Evolutionary conservation across 495 filamentous ascomycete species (phyloP).

Genomic region (Neurospora sp.): DNA sequence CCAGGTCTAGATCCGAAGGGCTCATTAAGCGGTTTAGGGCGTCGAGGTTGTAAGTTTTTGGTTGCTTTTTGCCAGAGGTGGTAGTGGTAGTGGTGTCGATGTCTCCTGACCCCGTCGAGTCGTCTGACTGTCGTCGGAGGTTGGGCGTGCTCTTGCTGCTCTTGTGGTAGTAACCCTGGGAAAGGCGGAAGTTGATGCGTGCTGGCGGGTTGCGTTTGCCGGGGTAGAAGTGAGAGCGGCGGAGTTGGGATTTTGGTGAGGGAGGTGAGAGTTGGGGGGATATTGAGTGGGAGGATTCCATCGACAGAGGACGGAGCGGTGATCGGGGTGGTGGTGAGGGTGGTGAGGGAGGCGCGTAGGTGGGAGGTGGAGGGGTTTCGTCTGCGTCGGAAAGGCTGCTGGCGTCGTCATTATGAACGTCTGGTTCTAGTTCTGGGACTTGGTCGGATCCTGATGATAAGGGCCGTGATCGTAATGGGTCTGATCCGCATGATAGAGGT

Average conservation of each 20-base stretch:
- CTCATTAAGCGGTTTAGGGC: neutral
- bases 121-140: neutral
- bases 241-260: neutral
- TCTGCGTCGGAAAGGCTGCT: neutral
- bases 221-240: neutral
- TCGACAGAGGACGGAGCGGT: neutral
- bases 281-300: neutral
- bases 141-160: neutral
- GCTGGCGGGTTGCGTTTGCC: neutral
- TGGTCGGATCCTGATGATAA: neutral
- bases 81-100: neutral
- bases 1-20: neutral
- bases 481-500: neutral
- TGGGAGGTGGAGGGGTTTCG: neutral
- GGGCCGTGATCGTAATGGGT: neutral
- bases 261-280: neutral
- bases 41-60: neutral
- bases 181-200: neutral
- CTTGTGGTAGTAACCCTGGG: neutral
- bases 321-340: neutral
- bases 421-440: neutral
- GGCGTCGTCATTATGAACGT: neutral
- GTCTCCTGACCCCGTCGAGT: neutral
- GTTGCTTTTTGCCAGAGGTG: neutral
- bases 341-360: neutral